Base-by-base conservation (phyloP, 1,284 basidiomycete genomes). In the Ceraceosorus guamensis region DNA sequence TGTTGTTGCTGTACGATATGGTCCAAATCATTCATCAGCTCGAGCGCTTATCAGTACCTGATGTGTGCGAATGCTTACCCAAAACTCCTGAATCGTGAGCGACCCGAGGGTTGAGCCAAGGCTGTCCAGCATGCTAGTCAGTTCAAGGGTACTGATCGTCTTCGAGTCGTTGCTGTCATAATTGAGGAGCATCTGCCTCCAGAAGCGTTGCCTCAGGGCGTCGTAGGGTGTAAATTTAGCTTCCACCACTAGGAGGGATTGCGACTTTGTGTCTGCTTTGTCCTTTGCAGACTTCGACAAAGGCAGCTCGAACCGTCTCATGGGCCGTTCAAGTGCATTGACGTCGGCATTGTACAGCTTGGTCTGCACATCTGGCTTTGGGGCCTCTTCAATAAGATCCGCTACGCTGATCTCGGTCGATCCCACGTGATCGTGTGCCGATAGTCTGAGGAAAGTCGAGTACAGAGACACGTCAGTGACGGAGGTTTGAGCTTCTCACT, bases 161-260 rank as follows among this genome's bases (percentile, higher is more conserved):
- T 80, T 80, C 0, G 85, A 87, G 61, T 93, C 89, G 76, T 93
- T 91, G 0, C 86, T 83, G 69, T 97, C 92, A 77, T 95, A 98
- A 66, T 95, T 87, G 59, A 83, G 83, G 41, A 93, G 82, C 73
- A 91, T 91, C 65, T 90, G 86, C 1, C 85, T 80, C 92, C 91
- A 96, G 81, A 97, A 95, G 0, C 72, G 62, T 57, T 78, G 78
- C 1, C 78, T 67, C 1, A 78, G 62, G 0, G 74, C 70, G 18
- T 86, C 88, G 73, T 97, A 98, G 0, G 93, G 91, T 70, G 93
- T 90, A 73, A 91, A 98, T 76, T 88, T 92, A 30, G 92, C 93
- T 31, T 89, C 86, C 60, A 79, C 65, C 10, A 66, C 64, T 8
- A 75, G 59, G 14, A 44, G 56, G n/a, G 52, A 51, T 32, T 60